These are phyloP conservation scores for Rhexocercosporidium sp. DNA, from an alignment of 2,329 filamentous ascomycete species.

Conservation along the genomic window DNA sequence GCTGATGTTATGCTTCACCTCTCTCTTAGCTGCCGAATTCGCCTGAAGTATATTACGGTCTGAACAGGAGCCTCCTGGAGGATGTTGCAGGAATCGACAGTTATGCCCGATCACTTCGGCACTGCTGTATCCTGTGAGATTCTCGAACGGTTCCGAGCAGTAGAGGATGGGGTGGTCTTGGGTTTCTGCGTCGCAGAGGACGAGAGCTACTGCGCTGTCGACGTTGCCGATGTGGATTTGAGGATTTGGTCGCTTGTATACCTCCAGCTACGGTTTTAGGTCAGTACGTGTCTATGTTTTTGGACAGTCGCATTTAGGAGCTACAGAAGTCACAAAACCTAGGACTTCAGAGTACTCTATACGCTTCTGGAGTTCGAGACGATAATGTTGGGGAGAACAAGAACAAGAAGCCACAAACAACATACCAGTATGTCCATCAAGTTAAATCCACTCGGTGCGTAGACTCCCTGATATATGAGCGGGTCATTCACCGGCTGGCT, in stretches of 20 bases:
- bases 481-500: constrained; percentile 44
- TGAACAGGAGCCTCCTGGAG: constrained; percentile 75
- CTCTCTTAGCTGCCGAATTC: constrained; percentile 80
- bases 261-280: constrained; percentile 43
- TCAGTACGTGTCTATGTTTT: not conserved
- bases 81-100: constrained; percentile 90
- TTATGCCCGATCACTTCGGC: constrained; percentile 89
- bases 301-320: not conserved
- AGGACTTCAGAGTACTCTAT: not conserved
- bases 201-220: constrained; percentile 91
- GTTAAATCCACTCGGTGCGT: constrained; percentile 59
- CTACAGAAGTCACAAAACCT: not conserved
- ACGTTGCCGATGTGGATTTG: constrained; percentile 89
- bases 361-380: not conserved
- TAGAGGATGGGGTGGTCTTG: constrained; percentile 93
- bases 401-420: constrained; percentile 14
- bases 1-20: constrained; percentile 79
- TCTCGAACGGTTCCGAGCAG: constrained; percentile 91
- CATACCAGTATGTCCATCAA: constrained; percentile 61
- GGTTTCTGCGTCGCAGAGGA: constrained; percentile 88
- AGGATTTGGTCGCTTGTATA: constrained; percentile 80
- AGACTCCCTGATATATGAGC: constrained; percentile 61
- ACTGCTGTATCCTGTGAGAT: constrained; percentile 85
- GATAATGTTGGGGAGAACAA: not conserved
- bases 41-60: constrained; percentile 82